Evolutionary conservation across 2,329 filamentous ascomycete genomes (phyloP), one percentile per base, ranked within the genome.

Genomic region (Seiridium cupressi): DNA sequence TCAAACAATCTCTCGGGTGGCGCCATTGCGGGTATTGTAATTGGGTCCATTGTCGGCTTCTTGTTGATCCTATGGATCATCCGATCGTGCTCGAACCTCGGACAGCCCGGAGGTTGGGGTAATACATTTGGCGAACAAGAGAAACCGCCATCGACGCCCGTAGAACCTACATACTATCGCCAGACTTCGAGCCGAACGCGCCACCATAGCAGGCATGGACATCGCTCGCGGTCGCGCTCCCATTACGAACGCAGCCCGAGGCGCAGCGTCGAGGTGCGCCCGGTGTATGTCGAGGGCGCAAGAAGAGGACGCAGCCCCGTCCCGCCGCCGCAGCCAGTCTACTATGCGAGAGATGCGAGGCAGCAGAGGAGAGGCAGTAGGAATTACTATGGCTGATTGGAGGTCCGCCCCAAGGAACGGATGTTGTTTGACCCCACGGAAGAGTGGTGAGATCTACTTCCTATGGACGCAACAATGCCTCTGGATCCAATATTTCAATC

Each of bases 1-100:
- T 66, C 66, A 0, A 68, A 61, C n/a, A 63, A 58, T 9, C 72
- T 83, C 10, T 76, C 72, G 47, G 79, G 78, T 54, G 81, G 81
- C 51, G 80, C 79, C 51, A 83, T 84, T 55, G 80, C 79, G 0
- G 81, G 80, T 51, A 83, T 83, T 61, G 78, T 83, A 51, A 76
- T 83, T 62, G 80, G 80, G 26, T 79, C 78, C 32, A 72, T 83
- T 56, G 73, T 66, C 51, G 79, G 79, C n/a, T 65, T 79, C 46
- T 69, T 83, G 10, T 70, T 82, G 0, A 60, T 83, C 3, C 61
- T 77, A 42, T 83, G 81, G 81, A 68, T 83, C 62, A 58, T 82
- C 63, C 73, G 75, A 5, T 80, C 78, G 2, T 81, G 78, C 66
- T 64, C 70, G 55, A 78, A 79, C 64, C 65, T 78, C 44, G 75